Conservation (phyloP, 2,329 filamentous ascomycete species). For the Incumbomyces delicatus region DNA sequence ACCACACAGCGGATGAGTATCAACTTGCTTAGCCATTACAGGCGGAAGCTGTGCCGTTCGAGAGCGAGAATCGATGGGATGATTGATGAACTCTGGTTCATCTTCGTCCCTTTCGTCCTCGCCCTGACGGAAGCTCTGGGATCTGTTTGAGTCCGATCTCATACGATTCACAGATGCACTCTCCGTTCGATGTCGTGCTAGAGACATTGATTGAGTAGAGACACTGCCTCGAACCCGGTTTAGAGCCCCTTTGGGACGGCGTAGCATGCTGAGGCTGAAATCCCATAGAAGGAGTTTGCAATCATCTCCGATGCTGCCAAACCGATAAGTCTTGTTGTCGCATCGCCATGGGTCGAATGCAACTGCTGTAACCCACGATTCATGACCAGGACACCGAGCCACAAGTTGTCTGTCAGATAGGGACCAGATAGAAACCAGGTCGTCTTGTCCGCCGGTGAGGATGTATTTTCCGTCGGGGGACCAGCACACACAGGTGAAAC, state of each 20-base stretch:
- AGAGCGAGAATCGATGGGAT: slow-evolving; percentile 75
- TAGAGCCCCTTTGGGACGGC: slow-evolving; percentile 62
- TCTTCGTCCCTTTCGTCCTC: slow-evolving; percentile 30
- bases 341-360: slow-evolving; percentile 96
- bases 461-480: slow-evolving; percentile 95
- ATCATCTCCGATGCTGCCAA: slow-evolving; percentile 93
- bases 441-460: slow-evolving; percentile 89
- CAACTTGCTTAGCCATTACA: slow-evolving; percentile 74
- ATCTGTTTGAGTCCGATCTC: slow-evolving; percentile 59
- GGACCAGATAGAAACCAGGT: slow-evolving; percentile 93
- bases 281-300: slow-evolving; percentile 88
- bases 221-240: slow-evolving; percentile 38
- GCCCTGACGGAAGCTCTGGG: slow-evolving; percentile 21
- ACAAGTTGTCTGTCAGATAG: slow-evolving; percentile 73
- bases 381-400: slow-evolving; percentile 86
- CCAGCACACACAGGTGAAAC: slow-evolving; percentile 89
- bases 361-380: slow-evolving; percentile 88
- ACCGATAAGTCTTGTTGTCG: slow-evolving; percentile 88
- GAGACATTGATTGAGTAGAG: slow-evolving; percentile 31
- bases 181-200: slow-evolving; percentile 53
- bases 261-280: slow-evolving; percentile 93
- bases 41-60: slow-evolving; percentile 80
- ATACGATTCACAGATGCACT: slow-evolving; percentile 50
- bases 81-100: slow-evolving; percentile 55
- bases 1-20: slow-evolving; percentile 80